A percentile compares a stretch with the other conserved stretches of the same genome.
phyloP scores from a whole-genome alignment of 2,329 filamentous ascomycete species.

The Colletotrichum tabaci region DNA sequence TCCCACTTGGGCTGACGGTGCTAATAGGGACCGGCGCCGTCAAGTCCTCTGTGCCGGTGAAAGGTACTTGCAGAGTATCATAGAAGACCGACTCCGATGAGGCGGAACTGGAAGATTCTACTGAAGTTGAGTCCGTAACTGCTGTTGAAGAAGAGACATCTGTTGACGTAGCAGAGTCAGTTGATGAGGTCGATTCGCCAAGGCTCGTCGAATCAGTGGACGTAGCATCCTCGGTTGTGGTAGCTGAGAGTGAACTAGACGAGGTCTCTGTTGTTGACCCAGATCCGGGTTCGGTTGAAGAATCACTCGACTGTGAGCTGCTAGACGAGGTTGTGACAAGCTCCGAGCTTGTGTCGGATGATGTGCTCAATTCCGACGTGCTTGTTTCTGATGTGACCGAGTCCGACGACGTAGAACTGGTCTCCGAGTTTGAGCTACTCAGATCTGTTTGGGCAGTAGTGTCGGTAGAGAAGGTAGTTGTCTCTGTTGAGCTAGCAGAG shows the following conservation, averaged over 20 bases:
- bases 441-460: not conserved
- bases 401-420: not conserved
- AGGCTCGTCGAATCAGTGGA: not conserved
- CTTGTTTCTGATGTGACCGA: not conserved
- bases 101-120: not conserved
- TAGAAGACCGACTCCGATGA: not conserved
- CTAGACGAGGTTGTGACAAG: not conserved
- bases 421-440: not conserved
- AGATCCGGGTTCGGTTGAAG: not conserved
- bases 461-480: too few species aligned
- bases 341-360: not conserved
- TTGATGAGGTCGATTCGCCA: not conserved
- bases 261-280: not conserved
- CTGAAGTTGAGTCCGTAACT: not conserved
- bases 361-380: not conserved
- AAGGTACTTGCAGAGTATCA: conserved; percentile 2
- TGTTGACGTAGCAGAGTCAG: too few species aligned
- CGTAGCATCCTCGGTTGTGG: not conserved
- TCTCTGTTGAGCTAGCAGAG: not conserved
- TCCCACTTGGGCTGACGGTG: conserved; percentile 20
- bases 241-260: not conserved
- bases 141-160: not conserved
- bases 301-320: not conserved
- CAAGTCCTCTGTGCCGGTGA: not conserved
- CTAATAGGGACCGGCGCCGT: not conserved